Percentiles rank a stretch among this genome's conserved stretches.
phyloP scores from a whole-genome alignment of 1,284 basidiomycete genomes.

The Cryptococcus maquisensis region DNA sequence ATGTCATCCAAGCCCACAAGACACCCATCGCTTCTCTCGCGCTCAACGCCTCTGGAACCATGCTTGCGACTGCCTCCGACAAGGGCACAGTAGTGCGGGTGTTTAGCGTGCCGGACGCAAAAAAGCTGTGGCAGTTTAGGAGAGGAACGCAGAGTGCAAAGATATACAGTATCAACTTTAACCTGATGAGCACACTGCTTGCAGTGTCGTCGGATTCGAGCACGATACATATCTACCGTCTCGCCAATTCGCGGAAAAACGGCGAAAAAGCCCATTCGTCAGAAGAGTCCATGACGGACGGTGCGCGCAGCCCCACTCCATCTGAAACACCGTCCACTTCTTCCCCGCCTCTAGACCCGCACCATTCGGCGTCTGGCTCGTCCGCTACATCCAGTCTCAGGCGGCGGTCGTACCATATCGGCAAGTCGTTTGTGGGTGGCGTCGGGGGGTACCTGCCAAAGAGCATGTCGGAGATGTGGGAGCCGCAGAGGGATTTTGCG shows the following conservation, averaged over 20 bases:
- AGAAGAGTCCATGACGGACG: constrained; percentile 12
- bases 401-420: constrained; percentile 68
- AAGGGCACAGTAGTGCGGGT: constrained; percentile 98
- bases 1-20: constrained; percentile 97
- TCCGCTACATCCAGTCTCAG: constrained; percentile 39
- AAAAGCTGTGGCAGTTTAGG: constrained; percentile 92
- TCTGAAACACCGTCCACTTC: constrained; percentile 27
- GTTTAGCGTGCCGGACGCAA: constrained; percentile 83
- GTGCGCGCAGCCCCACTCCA: constrained; percentile 19
- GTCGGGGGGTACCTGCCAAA: constrained; percentile 88
- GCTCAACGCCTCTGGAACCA: constrained; percentile 79
- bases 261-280: background rate
- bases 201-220: constrained; percentile 89
- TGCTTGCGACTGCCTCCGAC: constrained; percentile 89
- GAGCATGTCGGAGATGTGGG: constrained; percentile 93
- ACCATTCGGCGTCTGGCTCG: constrained; percentile 4
- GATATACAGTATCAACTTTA: constrained; percentile 92
- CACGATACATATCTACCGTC: constrained; percentile 95
- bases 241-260: constrained; percentile 47
- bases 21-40: constrained; percentile 82
- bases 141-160: constrained; percentile 78
- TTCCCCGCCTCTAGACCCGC: constrained; percentile 22
- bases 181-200: constrained; percentile 73
- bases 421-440: constrained; percentile 71
- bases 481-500: constrained; percentile 92